A percentile compares a stretch with the other conserved stretches of the same genome.
Conservation (phyloP, 345 rosid species). For the Lepidium africanum region DNA sequence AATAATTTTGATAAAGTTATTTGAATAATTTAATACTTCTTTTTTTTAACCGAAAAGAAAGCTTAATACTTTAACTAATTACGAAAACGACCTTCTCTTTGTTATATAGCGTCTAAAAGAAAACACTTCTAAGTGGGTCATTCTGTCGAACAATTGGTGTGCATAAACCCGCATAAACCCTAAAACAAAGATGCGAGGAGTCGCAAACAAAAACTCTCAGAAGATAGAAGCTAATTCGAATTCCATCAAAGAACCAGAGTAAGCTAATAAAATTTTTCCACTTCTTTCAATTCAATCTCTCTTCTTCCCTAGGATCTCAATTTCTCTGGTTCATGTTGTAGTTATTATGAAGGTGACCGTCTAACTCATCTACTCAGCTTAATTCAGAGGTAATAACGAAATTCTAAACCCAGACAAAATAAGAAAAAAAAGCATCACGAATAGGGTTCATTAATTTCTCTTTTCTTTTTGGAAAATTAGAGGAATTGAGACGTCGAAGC, state of each 20-base stretch:
- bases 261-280: neutral
- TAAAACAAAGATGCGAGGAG: slow-evolving; percentile 2
- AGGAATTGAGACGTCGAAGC: too few relatives aligned
- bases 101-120: too few relatives aligned
- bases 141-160: slow-evolving; percentile 6
- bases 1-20: too few relatives aligned
- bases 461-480: too few relatives aligned
- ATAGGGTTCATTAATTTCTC: too few relatives aligned
- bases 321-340: slow-evolving; percentile 13
- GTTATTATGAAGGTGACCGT: too few relatives aligned
- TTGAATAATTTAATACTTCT: too few relatives aligned
- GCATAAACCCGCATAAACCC: neutral
- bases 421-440: too few relatives aligned
- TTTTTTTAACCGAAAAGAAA: too few relatives aligned
- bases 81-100: neutral
- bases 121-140: neutral
- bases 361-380: too few relatives aligned
- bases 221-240: slow-evolving; percentile 8
- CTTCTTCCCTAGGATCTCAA: neutral
- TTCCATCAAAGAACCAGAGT: slow-evolving; percentile 21
- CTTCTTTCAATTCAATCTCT: neutral
- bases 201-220: slow-evolving; percentile 1
- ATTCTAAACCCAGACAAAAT: too few relatives aligned
- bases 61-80: neutral
- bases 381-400: too few relatives aligned